These are phyloP conservation scores for Nemania sp. DNA, from an alignment of 2,329 filamentous ascomycete genomes.

Conservation along the genomic window DNA sequence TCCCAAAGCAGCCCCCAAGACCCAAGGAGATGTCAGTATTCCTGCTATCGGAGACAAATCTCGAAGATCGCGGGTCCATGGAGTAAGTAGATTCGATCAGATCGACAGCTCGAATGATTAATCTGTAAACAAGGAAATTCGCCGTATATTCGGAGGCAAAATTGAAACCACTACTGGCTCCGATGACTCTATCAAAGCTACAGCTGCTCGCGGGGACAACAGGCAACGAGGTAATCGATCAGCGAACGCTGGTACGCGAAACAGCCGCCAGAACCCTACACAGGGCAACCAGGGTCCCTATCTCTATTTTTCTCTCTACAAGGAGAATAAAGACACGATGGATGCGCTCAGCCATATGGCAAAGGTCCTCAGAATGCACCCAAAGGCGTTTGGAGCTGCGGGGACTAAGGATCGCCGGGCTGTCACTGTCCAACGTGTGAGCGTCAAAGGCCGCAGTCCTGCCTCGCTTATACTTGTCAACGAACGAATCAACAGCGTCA, in stretches of 20 bases:
- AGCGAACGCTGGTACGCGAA: constrained; percentile 42
- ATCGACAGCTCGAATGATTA: constrained; percentile 31
- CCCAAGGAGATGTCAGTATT: constrained; percentile 43
- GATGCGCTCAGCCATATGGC: constrained; percentile 84
- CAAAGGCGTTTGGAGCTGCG: constrained; percentile 78
- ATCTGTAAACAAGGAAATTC: constrained; percentile 64
- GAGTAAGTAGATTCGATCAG: constrained; percentile 50
- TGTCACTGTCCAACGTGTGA: constrained; percentile 85
- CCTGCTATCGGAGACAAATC: constrained; percentile 47
- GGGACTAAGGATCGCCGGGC: constrained; percentile 93
- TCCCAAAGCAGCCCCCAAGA: constrained; percentile 39
- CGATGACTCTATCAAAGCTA: constrained; percentile 72
- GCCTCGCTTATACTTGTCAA: constrained; percentile 75
- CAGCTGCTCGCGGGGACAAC: constrained; percentile 46
- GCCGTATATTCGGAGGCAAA: constrained; percentile 81
- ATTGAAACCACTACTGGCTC: constrained; percentile 78
- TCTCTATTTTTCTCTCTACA: constrained; percentile 92
- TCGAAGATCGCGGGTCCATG: constrained; percentile 58
- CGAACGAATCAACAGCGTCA: constrained; percentile 68
- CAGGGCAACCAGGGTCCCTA: constrained; percentile 72
- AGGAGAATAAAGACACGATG: constrained; percentile 98
- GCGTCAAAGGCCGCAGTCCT: constrained; percentile 65
- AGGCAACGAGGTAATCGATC: constrained; percentile 48
- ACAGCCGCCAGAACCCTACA: constrained; percentile 42
- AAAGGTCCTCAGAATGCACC: constrained; percentile 78